A percentile compares a stretch with the other conserved stretches of the same genome.
These are phyloP conservation scores for Malus hybrid DNA, from an alignment of 331 rosid species.

Conservation along the genomic window DNA sequence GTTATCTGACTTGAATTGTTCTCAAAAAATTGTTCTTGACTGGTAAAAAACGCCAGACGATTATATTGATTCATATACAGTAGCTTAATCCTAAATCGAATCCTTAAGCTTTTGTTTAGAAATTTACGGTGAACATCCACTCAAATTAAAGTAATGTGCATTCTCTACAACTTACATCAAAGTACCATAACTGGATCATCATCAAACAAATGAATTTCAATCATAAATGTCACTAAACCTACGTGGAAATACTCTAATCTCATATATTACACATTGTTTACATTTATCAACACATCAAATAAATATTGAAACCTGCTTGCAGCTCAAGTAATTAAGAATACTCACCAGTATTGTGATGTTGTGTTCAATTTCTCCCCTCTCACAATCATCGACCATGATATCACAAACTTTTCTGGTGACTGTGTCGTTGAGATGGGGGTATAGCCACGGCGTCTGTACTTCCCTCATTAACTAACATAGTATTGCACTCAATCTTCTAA, in stretches of 20 bases:
- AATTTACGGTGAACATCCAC: neutral
- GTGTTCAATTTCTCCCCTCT: neutral
- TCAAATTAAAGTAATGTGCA: neutral
- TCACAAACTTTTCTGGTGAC: constrained; percentile 53
- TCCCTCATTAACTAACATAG: constrained; percentile 5
- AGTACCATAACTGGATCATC: neutral
- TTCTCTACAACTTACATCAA: no score
- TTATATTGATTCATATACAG: neutral
- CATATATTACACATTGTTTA: neutral
- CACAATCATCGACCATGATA: neutral
- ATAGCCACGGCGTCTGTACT: neutral
- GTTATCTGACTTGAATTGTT: neutral
- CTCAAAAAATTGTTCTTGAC: neutral
- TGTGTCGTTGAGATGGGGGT: neutral
- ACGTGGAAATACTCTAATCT: no score
- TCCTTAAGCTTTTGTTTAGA: neutral
- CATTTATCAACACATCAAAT: neutral
- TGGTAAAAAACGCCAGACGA: neutral
- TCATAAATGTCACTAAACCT: no score
- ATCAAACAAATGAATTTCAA: neutral
- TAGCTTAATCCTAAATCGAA: neutral
- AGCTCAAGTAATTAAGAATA: no score
- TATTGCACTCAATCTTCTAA: constrained; percentile 34
- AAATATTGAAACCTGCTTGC: neutral
- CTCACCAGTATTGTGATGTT: no score